phyloP scores from a whole-genome alignment of 345 rosid genomes.

The Clausena lansium region DNA sequence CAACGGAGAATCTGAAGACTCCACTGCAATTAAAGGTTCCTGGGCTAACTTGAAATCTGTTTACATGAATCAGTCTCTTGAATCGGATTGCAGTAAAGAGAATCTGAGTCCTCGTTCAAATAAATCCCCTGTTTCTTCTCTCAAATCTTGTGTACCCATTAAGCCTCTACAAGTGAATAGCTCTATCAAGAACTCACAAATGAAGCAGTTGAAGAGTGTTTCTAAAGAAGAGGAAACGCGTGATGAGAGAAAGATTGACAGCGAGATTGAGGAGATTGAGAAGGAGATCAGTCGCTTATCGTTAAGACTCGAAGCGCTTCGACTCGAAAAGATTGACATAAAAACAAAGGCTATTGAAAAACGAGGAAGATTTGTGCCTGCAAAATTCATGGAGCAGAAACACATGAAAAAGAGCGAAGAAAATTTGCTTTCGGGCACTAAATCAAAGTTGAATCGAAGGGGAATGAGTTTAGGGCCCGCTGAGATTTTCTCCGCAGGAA shows the following conservation, averaged over 20 bases:
- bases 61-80: slow-evolving; percentile 44
- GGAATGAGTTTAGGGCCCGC: slow-evolving; percentile 87
- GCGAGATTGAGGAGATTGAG: slow-evolving; percentile 78
- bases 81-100: slow-evolving; percentile 62
- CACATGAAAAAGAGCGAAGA: slow-evolving; percentile 42
- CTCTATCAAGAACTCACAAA: slow-evolving; percentile 23
- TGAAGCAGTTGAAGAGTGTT: slow-evolving; percentile 23
- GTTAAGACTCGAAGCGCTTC: slow-evolving; percentile 66
- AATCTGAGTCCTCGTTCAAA: slow-evolving; percentile 37
- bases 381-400: slow-evolving; percentile 82
- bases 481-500: slow-evolving; percentile 59
- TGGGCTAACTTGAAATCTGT: slow-evolving; percentile 45
- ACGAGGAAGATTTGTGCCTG: slow-evolving; percentile 61
- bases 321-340: slow-evolving; percentile 62
- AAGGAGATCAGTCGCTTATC: slow-evolving; percentile 69
- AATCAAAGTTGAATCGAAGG: slow-evolving; percentile 49
- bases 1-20: slow-evolving; percentile 54
- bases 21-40: slow-evolving; percentile 39
- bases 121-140: slow-evolving; percentile 28
- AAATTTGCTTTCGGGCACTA: slow-evolving; percentile 33
- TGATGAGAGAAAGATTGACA: slow-evolving; percentile 55
- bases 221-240: slow-evolving; percentile 28
- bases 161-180: slow-evolving; percentile 38
- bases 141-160: slow-evolving; percentile 20
- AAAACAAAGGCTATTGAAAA: slow-evolving; percentile 42